Evolutionary conservation across 140 eudicot species (phyloP).

Genomic region (Cichorium intybus): DNA sequence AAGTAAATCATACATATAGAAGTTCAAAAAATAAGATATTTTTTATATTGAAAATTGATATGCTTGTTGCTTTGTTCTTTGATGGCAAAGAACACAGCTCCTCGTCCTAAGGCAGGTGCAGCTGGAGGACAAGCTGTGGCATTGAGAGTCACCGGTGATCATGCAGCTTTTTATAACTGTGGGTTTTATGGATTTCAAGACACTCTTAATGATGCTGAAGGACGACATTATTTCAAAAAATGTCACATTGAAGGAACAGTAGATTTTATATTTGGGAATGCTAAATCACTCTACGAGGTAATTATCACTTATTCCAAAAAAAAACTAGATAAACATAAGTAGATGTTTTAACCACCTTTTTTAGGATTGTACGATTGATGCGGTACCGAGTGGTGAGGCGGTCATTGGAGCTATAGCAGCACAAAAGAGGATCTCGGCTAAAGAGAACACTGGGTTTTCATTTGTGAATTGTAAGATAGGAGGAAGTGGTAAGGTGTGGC

Average conservation of each 20-base stretch:
- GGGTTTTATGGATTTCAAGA: slow-evolving; percentile 78
- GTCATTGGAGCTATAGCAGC: slow-evolving; percentile 53
- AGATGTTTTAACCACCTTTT: neutral
- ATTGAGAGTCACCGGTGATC: slow-evolving; percentile 54
- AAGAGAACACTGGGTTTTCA: slow-evolving; percentile 59
- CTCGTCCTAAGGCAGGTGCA: slow-evolving; percentile 34
- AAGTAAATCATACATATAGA: neutral
- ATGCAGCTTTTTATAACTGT: slow-evolving; percentile 68
- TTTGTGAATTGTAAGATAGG: slow-evolving; percentile 54
- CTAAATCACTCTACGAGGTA: slow-evolving; percentile 74
- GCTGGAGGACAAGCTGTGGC: slow-evolving; percentile 72
- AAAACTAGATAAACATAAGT: neutral
- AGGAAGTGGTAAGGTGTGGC: slow-evolving; percentile 57
- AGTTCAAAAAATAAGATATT: neutral
- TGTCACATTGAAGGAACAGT: slow-evolving; percentile 83
- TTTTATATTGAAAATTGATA: neutral
- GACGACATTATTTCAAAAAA: slow-evolving; percentile 68
- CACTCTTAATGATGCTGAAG: slow-evolving; percentile 66
- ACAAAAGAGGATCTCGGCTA: slow-evolving; percentile 40
- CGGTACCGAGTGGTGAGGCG: slow-evolving; percentile 40
- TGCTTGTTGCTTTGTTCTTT: slow-evolving; percentile 5
- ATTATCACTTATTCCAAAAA: neutral
- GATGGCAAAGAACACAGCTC: slow-evolving; percentile 59
- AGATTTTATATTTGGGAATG: slow-evolving; percentile 84
- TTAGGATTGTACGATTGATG: slow-evolving; percentile 54